phyloP scores from a whole-genome alignment of 2,329 filamentous ascomycete genomes.

The Trichoderma brevicompactum region DNA sequence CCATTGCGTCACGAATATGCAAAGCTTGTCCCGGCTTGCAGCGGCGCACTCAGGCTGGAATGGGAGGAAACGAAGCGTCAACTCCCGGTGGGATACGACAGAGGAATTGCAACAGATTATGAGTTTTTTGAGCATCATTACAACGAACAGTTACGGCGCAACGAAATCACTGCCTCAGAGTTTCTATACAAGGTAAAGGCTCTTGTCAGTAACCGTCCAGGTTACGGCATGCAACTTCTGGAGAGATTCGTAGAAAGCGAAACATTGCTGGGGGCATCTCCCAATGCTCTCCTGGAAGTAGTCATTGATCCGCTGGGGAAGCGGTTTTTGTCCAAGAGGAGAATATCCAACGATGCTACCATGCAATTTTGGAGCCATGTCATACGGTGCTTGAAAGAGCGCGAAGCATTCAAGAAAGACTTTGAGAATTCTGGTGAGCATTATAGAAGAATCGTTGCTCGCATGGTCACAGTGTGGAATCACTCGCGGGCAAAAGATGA shows the following conservation, averaged over 20 bases:
- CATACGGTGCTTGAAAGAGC: background rate
- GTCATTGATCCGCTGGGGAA: conserved; percentile 10
- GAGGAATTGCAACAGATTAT: background rate
- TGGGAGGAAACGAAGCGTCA: background rate
- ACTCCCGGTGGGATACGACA: background rate
- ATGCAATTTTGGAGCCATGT: background rate
- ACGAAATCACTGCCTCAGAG: background rate
- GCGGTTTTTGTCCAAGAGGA: background rate
- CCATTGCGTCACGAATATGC: conserved; percentile 9
- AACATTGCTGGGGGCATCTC: background rate
- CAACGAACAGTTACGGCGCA: background rate
- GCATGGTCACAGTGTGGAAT: conserved; percentile 3
- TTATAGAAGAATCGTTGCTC: background rate
- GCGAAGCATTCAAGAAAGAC: background rate
- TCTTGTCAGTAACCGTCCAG: background rate
- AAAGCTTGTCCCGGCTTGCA: conserved; percentile 17
- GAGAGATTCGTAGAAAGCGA: conserved; percentile 7
- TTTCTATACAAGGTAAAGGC: background rate
- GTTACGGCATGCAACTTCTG: conserved; percentile 11
- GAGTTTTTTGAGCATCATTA: conserved; percentile 17
- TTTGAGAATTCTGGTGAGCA: background rate
- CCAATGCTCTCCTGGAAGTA: background rate
- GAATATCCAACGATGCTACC: background rate
- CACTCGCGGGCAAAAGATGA: background rate
- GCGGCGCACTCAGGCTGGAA: background rate